Base-by-base conservation (phyloP, 192 early-diverging fungal genomes). In the Gonapodya sp. region DNA sequence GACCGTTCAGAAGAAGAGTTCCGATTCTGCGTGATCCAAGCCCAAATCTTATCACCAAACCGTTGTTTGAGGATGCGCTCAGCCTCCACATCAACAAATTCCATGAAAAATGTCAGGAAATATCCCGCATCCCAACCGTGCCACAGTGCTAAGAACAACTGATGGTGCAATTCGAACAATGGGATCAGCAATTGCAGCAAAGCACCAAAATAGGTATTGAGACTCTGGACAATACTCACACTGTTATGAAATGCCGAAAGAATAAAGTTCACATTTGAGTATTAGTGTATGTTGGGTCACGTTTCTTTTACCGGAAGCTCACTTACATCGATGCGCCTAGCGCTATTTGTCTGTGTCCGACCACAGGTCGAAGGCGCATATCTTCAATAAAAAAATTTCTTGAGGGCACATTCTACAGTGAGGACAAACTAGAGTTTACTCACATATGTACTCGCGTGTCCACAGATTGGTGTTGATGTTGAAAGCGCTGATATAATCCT, bases 391-490 rank as follows among this genome's bases (percentile, higher is more conserved):
- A n/a, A n/a, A n/a, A n/a, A n/a, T n/a, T n/a, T n/a, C n/a, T n/a
- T n/a, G n/a, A n/a, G n/a, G n/a, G n/a, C n/a, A n/a, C n/a, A n/a
- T n/a, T n/a, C n/a, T n/a, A n/a, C n/a, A n/a, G n/a, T n/a, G n/a
- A n/a, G n/a, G n/a, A n/a, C n/a, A n/a, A n/a, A n/a, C n/a, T n/a
- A n/a, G n/a, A 31, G 91, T 82, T 33, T 89, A 85, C 80, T 92
- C 91, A 73, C 89, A 92, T 1, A 92, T 79, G 73, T 92, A 92
- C 30, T 87, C 81, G 83, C 91, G 91, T 75, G 86, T 83, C 91
- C 90, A 92, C 1, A 83, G 80, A 80, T 92, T 92, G 77, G 91
- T 92, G 81, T 92, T 91, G 80, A 89, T 88, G 81, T 92, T 92
- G 85, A 91, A 92, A 1, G 87, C 84, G 18, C 18, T 77, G 80